phyloP scores from a whole-genome alignment of 2,329 filamentous ascomycete genomes.

The Blumeria graminis region DNA sequence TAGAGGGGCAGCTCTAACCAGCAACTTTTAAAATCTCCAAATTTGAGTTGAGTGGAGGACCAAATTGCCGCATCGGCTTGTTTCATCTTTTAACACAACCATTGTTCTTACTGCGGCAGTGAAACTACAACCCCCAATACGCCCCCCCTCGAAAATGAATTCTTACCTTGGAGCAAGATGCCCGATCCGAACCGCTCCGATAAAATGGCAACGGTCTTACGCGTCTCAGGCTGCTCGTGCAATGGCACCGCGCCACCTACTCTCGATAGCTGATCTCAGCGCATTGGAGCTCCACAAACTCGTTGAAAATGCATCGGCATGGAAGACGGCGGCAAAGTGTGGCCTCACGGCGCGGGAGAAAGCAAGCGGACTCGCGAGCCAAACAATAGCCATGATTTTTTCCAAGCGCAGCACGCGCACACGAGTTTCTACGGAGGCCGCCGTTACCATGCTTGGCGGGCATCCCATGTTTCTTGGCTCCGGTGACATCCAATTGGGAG shows the following conservation, averaged over 20 bases:
- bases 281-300: constrained; percentile 57
- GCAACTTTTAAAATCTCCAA: too few species aligned
- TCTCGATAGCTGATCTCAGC: constrained; percentile 73
- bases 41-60: too few species aligned
- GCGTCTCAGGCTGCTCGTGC: too few species aligned
- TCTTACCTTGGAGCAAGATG: too few species aligned
- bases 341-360: constrained; percentile 29
- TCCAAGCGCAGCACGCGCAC: constrained; percentile 89
- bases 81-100: too few species aligned
- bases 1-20: too few species aligned
- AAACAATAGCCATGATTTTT: constrained; percentile 88
- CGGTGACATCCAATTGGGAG: constrained; percentile 87
- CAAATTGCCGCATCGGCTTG: too few species aligned
- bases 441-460: constrained; percentile 68
- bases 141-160: too few species aligned
- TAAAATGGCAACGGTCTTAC: too few species aligned
- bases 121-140: too few species aligned
- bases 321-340: constrained; percentile 58
- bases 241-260: constrained; percentile 47
- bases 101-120: too few species aligned
- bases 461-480: constrained; percentile 93
- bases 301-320: constrained; percentile 54
- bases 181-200: too few species aligned
- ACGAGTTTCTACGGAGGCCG: constrained; percentile 77
- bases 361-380: constrained; percentile 41